Evolutionary conservation across 768 basidiomycete species (phyloP), one percentile per base, ranked within the genome.

Genomic region (Calocera viscosa): DNA sequence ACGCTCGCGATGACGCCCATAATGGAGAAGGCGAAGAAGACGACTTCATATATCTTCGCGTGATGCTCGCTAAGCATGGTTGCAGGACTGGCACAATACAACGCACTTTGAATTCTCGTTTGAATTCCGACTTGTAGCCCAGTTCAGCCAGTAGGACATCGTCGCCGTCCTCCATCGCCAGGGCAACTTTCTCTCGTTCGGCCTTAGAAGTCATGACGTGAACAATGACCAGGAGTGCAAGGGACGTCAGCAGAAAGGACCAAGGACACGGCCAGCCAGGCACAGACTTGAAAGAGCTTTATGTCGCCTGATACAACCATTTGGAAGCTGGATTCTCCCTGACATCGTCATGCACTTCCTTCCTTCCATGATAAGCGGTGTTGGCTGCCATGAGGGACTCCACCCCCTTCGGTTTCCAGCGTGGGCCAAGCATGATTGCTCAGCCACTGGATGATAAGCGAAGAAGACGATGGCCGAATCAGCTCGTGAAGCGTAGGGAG

Each of bases 1-100:
- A 89, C 83, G 2, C 86, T 86, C 2, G 86, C 84, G 32, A 89
- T 75, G 33, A 89, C 83, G 2, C 86, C 88, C 88, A 88, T 87
- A 69, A 84, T 87, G 11, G 83, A 84, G 73, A 88, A 83, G 0
- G 85, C 80, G 71, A 89, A 88, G 0, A 84, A 83, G 24, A 86
- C 76, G 1, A 85, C 86, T 75, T 87, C 85, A 12, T 86, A 65
- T 40, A 84, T 77, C 82, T 85, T 30, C 19, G 67, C 67, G 24
- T 7, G 7, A 7, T 24, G 5, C 8, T 47, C 19, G 19, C 5
- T 47, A 17, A 47, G 43, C 43, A 7, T 19, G 24, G 19, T 8
- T 7, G 43, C 19, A 8, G 16, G 3, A 17, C 8, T 8, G 3
- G 43, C 5, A 17, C 19, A 19, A 24, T 19, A 16, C 32, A 12